Conservation (phyloP, 2,329 filamentous ascomycete genomes). For the Cordyceps javanica region DNA sequence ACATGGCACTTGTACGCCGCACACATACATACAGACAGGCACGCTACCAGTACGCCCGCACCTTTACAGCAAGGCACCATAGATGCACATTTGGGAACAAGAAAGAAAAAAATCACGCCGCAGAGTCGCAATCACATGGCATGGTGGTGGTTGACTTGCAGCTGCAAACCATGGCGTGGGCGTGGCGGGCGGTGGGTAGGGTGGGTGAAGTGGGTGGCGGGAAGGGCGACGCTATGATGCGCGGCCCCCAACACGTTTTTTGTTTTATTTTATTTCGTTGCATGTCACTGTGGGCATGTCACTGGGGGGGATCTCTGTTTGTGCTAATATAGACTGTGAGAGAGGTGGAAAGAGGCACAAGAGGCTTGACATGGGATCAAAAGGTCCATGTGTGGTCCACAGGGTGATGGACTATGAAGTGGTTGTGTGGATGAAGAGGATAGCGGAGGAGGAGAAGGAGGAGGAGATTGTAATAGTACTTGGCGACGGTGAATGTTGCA, state of each 20-base stretch:
- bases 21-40: no score
- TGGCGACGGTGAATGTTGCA: neutral
- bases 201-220: neutral
- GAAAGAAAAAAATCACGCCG: neutral
- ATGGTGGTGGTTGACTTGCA: neutral
- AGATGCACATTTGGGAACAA: no score
- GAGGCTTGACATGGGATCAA: neutral
- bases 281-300: no score
- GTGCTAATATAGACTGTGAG: no score
- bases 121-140: slow-evolving; percentile 1
- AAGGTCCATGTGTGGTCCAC: neutral
- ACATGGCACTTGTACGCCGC: no score
- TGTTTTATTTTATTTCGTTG: no score
- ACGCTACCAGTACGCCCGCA: no score
- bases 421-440: neutral
- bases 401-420: neutral
- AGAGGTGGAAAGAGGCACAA: neutral
- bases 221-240: neutral
- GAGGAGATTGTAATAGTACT: neutral
- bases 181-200: neutral
- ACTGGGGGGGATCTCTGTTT: neutral
- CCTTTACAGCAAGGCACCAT: no score
- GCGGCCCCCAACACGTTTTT: slow-evolving; percentile 3
- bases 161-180: neutral
- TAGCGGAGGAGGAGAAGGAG: neutral